Evolutionary conservation across 192 early-diverging fungal genomes (phyloP).

Genomic region (Backusella mclennaniae): DNA sequence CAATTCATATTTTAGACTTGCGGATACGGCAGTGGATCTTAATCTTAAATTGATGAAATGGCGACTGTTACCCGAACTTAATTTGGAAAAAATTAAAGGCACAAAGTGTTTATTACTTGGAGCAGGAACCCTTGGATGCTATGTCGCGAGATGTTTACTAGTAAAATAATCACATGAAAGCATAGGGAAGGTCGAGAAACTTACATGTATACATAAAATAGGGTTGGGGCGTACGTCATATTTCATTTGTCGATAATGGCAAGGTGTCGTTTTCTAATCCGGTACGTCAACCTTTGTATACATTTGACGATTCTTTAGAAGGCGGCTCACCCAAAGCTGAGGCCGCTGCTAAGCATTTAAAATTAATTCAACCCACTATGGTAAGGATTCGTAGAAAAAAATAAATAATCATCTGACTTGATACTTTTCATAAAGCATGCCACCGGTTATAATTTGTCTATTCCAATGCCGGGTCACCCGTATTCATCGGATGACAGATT

Average conservation of each 20-base stretch:
- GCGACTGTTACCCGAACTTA: slow-evolving; percentile 81
- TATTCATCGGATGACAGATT: slow-evolving; percentile 43
- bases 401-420: not conserved
- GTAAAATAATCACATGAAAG: slow-evolving; percentile 33
- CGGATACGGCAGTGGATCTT: slow-evolving; percentile 87
- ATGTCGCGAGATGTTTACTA: slow-evolving; percentile 81
- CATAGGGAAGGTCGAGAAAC: not conserved
- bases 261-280: slow-evolving; percentile 95
- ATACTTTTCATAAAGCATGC: not conserved
- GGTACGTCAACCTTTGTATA: slow-evolving; percentile 90
- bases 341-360: slow-evolving; percentile 78
- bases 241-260: slow-evolving; percentile 94
- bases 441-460: slow-evolving; percentile 64
- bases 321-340: slow-evolving; percentile 87
- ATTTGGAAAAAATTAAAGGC: slow-evolving; percentile 75
- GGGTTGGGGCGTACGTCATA: slow-evolving; percentile 93
- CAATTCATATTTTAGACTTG: slow-evolving; percentile 54
- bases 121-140: slow-evolving; percentile 93
- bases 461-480: slow-evolving; percentile 98
- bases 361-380: slow-evolving; percentile 78
- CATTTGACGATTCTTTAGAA: slow-evolving; percentile 84
- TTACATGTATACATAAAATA: slow-evolving; percentile 15
- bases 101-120: slow-evolving; percentile 88
- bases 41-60: slow-evolving; percentile 98
- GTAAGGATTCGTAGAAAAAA: slow-evolving; percentile 37